Evolutionary conservation across 352 stramenopile genomes (phyloP), one percentile per base, ranked within the genome.

Genomic region (Ophiocytium majus): DNA sequence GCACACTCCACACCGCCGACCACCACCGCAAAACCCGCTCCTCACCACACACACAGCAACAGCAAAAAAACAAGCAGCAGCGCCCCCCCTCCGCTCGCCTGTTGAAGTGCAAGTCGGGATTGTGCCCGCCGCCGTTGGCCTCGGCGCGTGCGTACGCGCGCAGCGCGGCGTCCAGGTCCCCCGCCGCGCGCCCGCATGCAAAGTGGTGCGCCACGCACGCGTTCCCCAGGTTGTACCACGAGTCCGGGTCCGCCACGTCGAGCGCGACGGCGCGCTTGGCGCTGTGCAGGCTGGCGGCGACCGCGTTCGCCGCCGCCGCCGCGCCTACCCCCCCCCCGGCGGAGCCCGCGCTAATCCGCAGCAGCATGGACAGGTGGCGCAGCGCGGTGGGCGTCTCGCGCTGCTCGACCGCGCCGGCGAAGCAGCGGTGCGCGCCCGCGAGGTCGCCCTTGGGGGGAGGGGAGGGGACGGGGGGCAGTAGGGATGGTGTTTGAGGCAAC

Each of bases 191-290:
- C 14, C 57, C 75, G 35, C 28, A 57, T 34, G 34, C 35, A 50
- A 88, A 88, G 80, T 83, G 86, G 31, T 75, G 82, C 14, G 84
- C 75, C n/a, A 88, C 63, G 80, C 83, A 85, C 36, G 80, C 84
- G 76, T 88, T 88, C 31, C 84, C 84, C 50, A 88, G 75, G 0
- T 86, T 76, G 80, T 86, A 88, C 84, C 84, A 88, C 23, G 84
- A 88, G 17, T 78, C 17, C 0, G 50, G 57, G 81, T 50, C 63
- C n/a, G 33, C 63, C 10, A 83, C 14, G 19, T 78, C 80, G 28
- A 88, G 28, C 19, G 79, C 43, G 9, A 88, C 84, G 0, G 84
- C 84, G 75, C 82, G 49, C 64, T 88, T 88, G 0, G 84, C 84
- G 19, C 79, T 14, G 1, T 34, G 63, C 36, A 88, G 80, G 31